Percentiles rank a stretch among this genome's conserved stretches.
These are phyloP conservation scores for Schizothecium vesticola DNA, from an alignment of 495 filamentous ascomycete genomes.

Conservation along the genomic window DNA sequence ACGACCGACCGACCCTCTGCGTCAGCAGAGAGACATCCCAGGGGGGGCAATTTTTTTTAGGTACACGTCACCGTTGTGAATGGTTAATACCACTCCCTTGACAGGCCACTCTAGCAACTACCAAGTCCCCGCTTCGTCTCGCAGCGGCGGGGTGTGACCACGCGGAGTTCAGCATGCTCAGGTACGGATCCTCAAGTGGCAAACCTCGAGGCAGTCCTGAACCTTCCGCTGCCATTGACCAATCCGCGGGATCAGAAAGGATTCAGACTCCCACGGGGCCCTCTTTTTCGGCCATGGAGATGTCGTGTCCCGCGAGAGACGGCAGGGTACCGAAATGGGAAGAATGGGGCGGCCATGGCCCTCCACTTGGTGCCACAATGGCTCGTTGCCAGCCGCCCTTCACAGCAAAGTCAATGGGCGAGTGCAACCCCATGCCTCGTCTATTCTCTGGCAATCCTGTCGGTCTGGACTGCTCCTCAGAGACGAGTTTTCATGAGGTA, in stretches of 20 bases:
- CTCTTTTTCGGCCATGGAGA: neutral
- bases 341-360: neutral
- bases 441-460: neutral
- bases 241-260: neutral
- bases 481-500: conserved; percentile 9
- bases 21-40: too few relatives aligned
- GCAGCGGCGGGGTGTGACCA: neutral
- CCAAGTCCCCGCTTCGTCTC: neutral
- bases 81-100: neutral
- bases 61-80: neutral
- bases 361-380: neutral
- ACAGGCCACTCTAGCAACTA: conserved; percentile 6
- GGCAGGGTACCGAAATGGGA: neutral
- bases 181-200: neutral
- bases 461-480: neutral
- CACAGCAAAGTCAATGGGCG: neutral
- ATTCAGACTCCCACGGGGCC: neutral
- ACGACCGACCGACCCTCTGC: too few relatives aligned
- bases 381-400: neutral
- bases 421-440: neutral
- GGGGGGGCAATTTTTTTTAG: too few relatives aligned
- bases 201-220: neutral
- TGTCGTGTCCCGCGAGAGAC: neutral
- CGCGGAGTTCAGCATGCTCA: neutral
- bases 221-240: conserved; percentile 6